A percentile compares a stretch with the other conserved stretches of the same genome.
Conservation (phyloP, 352 stramenopile genomes). For the Phytophthora palmivora region DNA sequence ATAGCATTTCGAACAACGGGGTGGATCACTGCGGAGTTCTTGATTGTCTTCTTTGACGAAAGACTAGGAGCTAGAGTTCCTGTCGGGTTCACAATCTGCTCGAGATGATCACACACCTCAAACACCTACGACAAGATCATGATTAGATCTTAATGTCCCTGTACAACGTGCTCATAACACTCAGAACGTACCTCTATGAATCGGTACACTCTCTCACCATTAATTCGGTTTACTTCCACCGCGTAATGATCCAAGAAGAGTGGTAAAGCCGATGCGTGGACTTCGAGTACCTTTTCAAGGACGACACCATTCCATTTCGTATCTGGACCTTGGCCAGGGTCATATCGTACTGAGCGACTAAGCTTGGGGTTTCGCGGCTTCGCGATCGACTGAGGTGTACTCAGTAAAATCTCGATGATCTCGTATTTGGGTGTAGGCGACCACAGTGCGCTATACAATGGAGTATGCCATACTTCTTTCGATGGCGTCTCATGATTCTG, state of each 20-base stretch:
- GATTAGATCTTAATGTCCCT: too few species aligned
- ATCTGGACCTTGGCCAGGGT: constrained; percentile 31
- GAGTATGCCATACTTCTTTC: constrained; percentile 50
- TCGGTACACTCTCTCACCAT: constrained; percentile 51
- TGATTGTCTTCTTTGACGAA: constrained; percentile 42
- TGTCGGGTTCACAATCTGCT: constrained; percentile 48
- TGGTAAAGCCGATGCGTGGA: constrained; percentile 45
- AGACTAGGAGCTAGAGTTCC: constrained; percentile 35
- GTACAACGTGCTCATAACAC: neutral
- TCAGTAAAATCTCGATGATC: constrained; percentile 60
- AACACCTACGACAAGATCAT: constrained; percentile 32
- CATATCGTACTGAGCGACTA: constrained; percentile 33
- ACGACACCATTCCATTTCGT: constrained; percentile 54
- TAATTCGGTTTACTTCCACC: constrained; percentile 55
- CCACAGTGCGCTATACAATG: constrained; percentile 55
- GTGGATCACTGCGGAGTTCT: constrained; percentile 50
- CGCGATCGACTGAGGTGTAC: constrained; percentile 46
- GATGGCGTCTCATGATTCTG: constrained; percentile 45
- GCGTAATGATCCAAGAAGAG: constrained; percentile 60
- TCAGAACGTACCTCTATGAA: constrained; percentile 44
- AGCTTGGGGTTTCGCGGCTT: constrained; percentile 52
- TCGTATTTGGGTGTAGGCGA: constrained; percentile 41
- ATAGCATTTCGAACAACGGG: constrained; percentile 61
- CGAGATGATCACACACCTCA: constrained; percentile 48
- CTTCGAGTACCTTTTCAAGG: constrained; percentile 49